Base-by-base conservation (phyloP, 208 protist species). In the Tritrichomonas musculus region DNA sequence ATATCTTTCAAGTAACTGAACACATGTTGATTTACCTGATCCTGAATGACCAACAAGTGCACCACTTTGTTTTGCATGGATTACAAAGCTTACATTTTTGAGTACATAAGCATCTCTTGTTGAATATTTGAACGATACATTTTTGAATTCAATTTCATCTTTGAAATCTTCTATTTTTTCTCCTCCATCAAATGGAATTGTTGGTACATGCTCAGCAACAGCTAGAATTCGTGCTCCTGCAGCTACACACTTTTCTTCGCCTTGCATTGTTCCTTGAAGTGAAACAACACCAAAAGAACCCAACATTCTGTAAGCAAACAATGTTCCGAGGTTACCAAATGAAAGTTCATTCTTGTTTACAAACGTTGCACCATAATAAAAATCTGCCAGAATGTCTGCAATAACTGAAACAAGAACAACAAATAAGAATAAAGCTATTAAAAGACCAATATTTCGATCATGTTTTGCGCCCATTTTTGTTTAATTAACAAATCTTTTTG, bases 1-100 rank as follows among this genome's bases (percentile, higher is more conserved):
- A 95, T 98, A 98, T 93, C 98, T 97, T 93, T 97, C 98, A 73
- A 99, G 93, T 5, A 99, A 96, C n/a, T 75, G 22, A 30, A 94
- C 65, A 47, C 92, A 75, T 50, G 94, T 95, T n/a, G 92, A 94
- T 80, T 95, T 95, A 39, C 94, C 94, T 39, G 39, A 44, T 25
- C 77, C 66, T 55, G 93, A 84, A 13, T 57, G 69, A 36, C 94
- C 94, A 64, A 94, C 94, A 0, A 95, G 69, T 20, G 94, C 94
- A 72, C 33, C 50, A 50, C 75, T 93, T 84, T 88, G 49, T 27
- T 92, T 80, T 20, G 94, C 69, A 3, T 53, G 13, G 60, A 95
- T 57, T 3, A 47, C 36, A 27, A 95, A 93, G n/a, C 44, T 93
- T 53, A 94, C 66, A 88, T 92, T 93, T 22, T 92, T 94, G 13